Evolutionary conservation across 768 basidiomycete species (phyloP), one percentile per base, ranked within the genome.

Genomic region (Collybia sordida): DNA sequence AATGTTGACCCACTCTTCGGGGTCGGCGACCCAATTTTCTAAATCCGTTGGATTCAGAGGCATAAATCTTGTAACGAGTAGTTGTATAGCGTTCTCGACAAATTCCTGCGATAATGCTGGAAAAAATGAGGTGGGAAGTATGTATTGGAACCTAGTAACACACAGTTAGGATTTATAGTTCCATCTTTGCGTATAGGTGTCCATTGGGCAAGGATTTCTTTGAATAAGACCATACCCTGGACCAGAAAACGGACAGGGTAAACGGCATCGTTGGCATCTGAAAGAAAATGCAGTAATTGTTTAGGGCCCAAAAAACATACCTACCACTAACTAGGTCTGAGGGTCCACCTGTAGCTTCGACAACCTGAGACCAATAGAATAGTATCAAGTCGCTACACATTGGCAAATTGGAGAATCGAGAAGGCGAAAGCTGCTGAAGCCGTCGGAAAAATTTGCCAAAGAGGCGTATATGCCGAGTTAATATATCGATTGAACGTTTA

Each of bases 1-100:
- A 8, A 82, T 67, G 51, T 92, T 90, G 9, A 96, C 81, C 92
- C 93, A 99, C 59, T 95, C 91, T 72, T 99, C 96, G 0, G 95
- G 93, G 63, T 95, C 92, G 14, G 79, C 77, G 69, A 86, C 76
- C 90, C 95, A 93, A 4, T 78, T 79, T 55, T 92, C 83, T 8
- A 98, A 75, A 65, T 98, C 96, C 1, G 77, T 70, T 4, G 88
- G 77, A 47, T 87, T 88, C 39, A 99, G 72, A 11, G 91, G 92
- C 64, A 99, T 85, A 60, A 96, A 86, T 7, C 88, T 81, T 19
- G 85, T 86, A 18, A 99, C 79, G 7, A 99, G 79, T 6, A 94
- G 70, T 52, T 81, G 73, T 28, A 86, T 87, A 6, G 85, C 87
- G 50, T 82, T 81, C 58, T 86, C 80, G 2, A 93, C 85, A 59